Base-by-base conservation (phyloP, 352 stramenopile species). In the Globisporangium paroecandrum region DNA sequence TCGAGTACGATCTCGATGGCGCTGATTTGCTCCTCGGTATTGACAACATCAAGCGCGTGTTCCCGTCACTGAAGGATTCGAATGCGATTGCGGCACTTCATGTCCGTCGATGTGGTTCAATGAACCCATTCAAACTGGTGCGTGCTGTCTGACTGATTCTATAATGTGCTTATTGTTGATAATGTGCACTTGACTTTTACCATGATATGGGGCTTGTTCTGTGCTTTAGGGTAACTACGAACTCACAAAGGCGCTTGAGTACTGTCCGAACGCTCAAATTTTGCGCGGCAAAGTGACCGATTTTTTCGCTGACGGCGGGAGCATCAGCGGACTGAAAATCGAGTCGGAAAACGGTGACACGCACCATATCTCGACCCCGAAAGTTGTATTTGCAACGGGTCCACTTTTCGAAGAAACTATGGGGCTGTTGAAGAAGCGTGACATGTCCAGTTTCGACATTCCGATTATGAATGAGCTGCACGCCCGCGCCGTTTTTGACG, bases 391-490 rank as follows among this genome's bases (percentile, higher is more conserved):
- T 60, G 83, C 85, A 13, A 91, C 83, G 5, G 83, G 85, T 4
- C 85, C 85, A 25, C 69, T 89, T 34, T 87, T 90, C 36, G 78
- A 90, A 62, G 74, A 83, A 32, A 90, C 85, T n/a, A 36, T 93
- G 24, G 70, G 68, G 27, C 68, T 93, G 64, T 72, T 93, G 22
- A 85, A 81, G 62, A 74, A 83, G 64, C 68, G 76, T 1, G 71
- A 77, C 20, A 61, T 89, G 49, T 87, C 81, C 25, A 82, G 73
- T 68, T 88, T 79, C 49, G 60, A 85, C 15, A 70, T 89, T 32
- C 78, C 79, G 24, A 88, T 93, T 68, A 81, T 90, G 64, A 90
- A 93, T 53, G 85, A 93, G 38, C 59, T 93, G 27, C 85, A 93
- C 69, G 83, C 78, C 29, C 85, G 85, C 12, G 85, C 83, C 0